Base-by-base conservation (phyloP, 768 basidiomycete species). In the Boletus vermiculosoides region DNA sequence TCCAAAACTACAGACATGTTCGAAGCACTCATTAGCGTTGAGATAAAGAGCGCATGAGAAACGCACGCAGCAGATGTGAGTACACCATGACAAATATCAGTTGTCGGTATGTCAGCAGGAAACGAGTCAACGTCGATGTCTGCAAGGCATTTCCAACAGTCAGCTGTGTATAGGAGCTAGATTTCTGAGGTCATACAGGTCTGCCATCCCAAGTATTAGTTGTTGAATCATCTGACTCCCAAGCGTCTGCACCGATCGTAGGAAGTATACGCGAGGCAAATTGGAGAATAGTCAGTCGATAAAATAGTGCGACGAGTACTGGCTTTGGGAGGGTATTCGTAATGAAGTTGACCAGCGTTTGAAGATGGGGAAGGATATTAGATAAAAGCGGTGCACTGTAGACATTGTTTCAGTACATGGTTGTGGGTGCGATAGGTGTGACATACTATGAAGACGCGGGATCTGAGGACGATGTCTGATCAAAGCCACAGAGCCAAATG, bases 281-380 rank as follows among this genome's bases (percentile, higher is more conserved):
- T 59, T 94, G 90, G 13, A 94, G 75, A 37, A 94, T 86, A 13
- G 83, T 74, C n/a, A 94, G 77, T 34, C 92, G 86, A 68, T 93
- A 94, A 15, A 88, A 68, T 16, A 94, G 79, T 11, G 90, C 87
- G 42, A 90, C 79, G 3, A 94, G 78, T 9, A 93, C 85, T 5
- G 91, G 92, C 64, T 90, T 92, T 2, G 92, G 92, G 7, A 94
- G 78, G 25, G 91, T 92, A 72, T 92, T 89, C 11, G 86, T 84
- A 47, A 93, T 82, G 66, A 94, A 93, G 66, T 90, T 90, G 46
- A 87, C 74, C 18, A 92, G 76, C 0, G 88, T 86, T 70, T 90
- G 85, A 57, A 94, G 78, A 69, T 92, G 89, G 6, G 91, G 89
- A 52, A 92, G 77, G 59, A 93, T 83, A 65, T 93, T 93, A 7